A percentile compares a stretch with the other conserved stretches of the same genome.
Evolutionary conservation across 2,329 filamentous ascomycete genomes (phyloP).

Genomic region (Plectosphaerella plurivora): DNA sequence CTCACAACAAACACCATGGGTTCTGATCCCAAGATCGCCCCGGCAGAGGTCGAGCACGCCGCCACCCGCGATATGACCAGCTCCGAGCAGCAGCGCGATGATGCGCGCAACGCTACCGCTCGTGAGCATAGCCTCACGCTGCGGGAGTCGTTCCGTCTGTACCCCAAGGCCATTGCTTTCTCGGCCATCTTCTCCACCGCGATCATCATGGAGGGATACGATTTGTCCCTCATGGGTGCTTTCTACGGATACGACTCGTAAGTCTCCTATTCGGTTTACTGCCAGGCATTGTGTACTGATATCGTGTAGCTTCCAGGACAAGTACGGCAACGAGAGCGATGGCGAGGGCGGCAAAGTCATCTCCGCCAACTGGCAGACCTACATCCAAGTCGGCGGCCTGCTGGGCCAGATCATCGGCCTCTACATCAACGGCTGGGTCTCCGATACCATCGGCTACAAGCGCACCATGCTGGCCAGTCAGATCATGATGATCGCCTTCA

Average conservation of each 20-base stretch:
- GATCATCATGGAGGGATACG: slow-evolving; percentile 32
- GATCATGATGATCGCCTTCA: slow-evolving; percentile 31
- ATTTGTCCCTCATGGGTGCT: slow-evolving; percentile 10
- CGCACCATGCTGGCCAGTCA: slow-evolving; percentile 42
- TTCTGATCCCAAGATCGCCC: background rate
- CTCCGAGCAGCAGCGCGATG: slow-evolving; percentile 4
- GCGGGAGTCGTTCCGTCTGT: slow-evolving; percentile 33
- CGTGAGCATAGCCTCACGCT: slow-evolving; percentile 31
- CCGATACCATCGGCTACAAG: slow-evolving; percentile 41
- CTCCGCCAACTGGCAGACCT: slow-evolving; percentile 45
- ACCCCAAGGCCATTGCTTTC: slow-evolving; percentile 37
- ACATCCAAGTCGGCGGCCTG: slow-evolving; percentile 41
- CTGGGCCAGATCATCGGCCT: slow-evolving; percentile 47
- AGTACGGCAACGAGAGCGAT: slow-evolving; percentile 31
- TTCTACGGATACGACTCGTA: slow-evolving; percentile 9
- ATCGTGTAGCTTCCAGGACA: slow-evolving; percentile 23
- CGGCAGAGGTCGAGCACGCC: background rate
- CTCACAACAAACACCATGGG: background rate
- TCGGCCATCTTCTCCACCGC: slow-evolving; percentile 35
- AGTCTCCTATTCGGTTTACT: background rate
- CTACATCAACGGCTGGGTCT: slow-evolving; percentile 41
- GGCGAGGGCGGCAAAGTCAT: slow-evolving; percentile 38
- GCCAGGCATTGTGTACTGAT: too few relatives aligned
- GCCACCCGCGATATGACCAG: background rate
- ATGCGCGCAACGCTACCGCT: slow-evolving; percentile 32